phyloP scores from a whole-genome alignment of 495 filamentous ascomycete species.

The Clohesyomyces aquaticus region DNA sequence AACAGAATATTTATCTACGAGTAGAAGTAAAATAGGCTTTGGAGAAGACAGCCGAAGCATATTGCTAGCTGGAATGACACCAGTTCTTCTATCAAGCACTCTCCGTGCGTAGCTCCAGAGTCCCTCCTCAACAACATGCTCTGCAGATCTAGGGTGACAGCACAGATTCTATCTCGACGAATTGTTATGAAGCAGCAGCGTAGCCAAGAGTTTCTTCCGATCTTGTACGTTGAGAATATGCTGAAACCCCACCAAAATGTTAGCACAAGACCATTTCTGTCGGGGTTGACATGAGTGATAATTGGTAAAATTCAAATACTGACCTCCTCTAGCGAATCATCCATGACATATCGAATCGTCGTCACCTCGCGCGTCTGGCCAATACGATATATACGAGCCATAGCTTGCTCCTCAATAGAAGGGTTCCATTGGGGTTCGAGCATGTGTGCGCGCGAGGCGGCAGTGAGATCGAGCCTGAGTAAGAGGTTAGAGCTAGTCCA shows the following conservation, averaged over 20 bases:
- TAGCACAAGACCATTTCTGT: background rate
- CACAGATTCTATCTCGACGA: no score
- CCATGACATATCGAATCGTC: conserved; percentile 19
- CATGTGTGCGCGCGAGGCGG: conserved; percentile 7
- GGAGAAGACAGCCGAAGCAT: no score
- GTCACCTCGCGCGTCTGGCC: conserved; percentile 14
- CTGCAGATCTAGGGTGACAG: no score
- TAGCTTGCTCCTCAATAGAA: conserved; percentile 12
- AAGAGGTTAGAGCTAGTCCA: no score
- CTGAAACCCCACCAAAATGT: background rate
- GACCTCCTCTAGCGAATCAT: conserved; percentile 22
- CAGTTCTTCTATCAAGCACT: no score
- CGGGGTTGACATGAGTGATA: no score
- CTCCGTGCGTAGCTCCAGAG: no score
- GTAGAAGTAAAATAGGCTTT: no score
- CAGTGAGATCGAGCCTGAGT: conserved; percentile 11
- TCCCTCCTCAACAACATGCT: no score
- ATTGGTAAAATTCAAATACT: no score
- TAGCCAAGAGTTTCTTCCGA: background rate
- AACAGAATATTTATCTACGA: no score
- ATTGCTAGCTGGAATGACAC: no score
- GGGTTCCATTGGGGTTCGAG: conserved; percentile 32
- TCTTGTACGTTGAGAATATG: conserved; percentile 1
- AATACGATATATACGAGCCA: conserved; percentile 7
- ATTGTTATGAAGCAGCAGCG: background rate